Base-by-base conservation (phyloP, 108 stramenopile genomes). In the Pseudonitzschia pungens region DNA sequence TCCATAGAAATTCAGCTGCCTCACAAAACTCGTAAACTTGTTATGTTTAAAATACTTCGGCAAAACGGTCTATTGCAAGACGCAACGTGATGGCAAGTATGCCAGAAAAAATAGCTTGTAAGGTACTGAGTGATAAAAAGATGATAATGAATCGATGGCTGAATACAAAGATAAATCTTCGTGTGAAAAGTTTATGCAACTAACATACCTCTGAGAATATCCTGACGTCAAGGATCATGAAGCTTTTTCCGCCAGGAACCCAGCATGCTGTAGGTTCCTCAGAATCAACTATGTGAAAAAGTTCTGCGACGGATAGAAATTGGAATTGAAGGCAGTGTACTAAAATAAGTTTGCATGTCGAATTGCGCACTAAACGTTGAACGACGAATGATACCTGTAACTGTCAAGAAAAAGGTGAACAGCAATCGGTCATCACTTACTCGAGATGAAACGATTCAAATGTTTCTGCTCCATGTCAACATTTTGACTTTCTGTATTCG, bases 1-100 rank as follows among this genome's bases (percentile, higher is more conserved):
- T 3, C 88, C 92, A 68, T 94, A 96, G 55, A 96, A 89, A 71
- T 96, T 96, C 32, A 96, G 85, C 63, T 96, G 95, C 0, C 95
- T 81, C 11, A 92, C 89, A 36, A 96, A 96, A n/a, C 86, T 87
- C 18, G 74, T 60, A 71, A 90, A 94, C 83, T 94, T 96, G 53
- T 83, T 79, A 77, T 93, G 92, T 66, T 91, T 94, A 83, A 96
- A 96, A 59, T 86, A 96, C 53, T 88, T 79, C 24, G 95, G 95
- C 20, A 96, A 78, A 9, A 91, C 60, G 15, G 86, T 77, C 21
- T 71, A 59, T 33, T 28, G 18, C 22, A 31, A 28, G 11, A 10
- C 2, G 57, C 27, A 27, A 11, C 26, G 15, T 14, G 28, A 33
- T 14, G 59, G 26, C 14, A 36, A 27, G 28, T 28, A 27, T 5